These are phyloP conservation scores for Camelina sativa DNA, from an alignment of 345 rosid species.

Conservation along the genomic window DNA sequence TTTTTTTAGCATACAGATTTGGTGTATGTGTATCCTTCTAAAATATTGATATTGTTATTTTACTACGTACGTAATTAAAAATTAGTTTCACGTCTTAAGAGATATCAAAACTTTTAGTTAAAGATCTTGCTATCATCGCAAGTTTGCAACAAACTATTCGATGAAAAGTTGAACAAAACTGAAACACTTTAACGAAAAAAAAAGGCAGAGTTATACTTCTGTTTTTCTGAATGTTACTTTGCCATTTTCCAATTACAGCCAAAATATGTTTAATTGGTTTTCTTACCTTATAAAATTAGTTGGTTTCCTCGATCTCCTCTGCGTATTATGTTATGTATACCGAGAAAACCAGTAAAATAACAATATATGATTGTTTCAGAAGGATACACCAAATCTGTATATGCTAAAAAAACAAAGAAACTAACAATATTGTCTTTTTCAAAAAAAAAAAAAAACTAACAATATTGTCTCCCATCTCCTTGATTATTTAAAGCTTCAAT, in stretches of 20 bases:
- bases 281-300: neutral
- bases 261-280: neutral
- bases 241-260: neutral
- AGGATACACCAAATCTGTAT: constrained; percentile 11
- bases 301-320: neutral
- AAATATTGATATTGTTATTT: constrained; percentile 1
- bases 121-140: no score
- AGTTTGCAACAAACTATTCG: constrained; percentile 20
- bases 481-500: constrained; percentile 33
- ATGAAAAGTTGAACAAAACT: neutral
- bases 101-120: no score
- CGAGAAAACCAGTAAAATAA: neutral
- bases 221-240: constrained; percentile 1
- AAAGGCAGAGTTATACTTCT: neutral
- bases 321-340: neutral
- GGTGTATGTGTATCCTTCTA: neutral
- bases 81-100: neutral
- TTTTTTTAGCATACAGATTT: constrained; percentile 14
- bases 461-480: constrained; percentile 2
- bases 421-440: constrained; percentile 4
- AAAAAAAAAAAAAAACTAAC: constrained; percentile 25
- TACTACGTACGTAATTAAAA: neutral
- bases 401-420: constrained; percentile 25
- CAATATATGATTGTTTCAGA: neutral
- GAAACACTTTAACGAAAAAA: neutral